phyloP scores from a whole-genome alignment of 805 yeast genomes.

The Lipomyces anomalus region DNA sequence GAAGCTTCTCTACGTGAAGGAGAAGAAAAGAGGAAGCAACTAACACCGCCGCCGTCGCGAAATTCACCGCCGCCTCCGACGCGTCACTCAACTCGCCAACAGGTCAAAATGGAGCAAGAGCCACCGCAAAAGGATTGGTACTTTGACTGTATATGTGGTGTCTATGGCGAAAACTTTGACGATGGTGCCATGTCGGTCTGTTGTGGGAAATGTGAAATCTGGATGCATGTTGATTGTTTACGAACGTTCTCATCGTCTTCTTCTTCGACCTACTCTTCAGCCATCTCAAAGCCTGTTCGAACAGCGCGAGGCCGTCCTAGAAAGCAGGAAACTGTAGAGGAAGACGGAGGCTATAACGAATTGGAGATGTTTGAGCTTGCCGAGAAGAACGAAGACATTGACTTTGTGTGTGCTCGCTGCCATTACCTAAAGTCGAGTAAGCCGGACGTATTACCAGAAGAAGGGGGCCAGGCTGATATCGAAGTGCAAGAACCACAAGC shows the following conservation, averaged over 20 bases:
- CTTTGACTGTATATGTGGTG: conserved; percentile 40
- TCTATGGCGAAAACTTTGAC: conserved; percentile 36
- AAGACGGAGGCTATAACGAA: background rate
- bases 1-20: too few relatives aligned
- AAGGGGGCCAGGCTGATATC: too few relatives aligned
- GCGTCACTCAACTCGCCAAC: conserved; percentile 12
- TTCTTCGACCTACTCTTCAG: background rate
- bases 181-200: conserved; percentile 36
- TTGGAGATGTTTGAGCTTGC: background rate
- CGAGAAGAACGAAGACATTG: background rate
- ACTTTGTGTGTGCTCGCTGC: background rate
- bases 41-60: background rate
- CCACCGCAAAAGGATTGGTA: conserved; percentile 29
- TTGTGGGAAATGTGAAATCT: conserved; percentile 37
- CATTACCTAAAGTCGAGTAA: background rate
- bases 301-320: background rate
- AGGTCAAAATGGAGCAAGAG: conserved; percentile 1
- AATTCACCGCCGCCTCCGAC: conserved; percentile 2
- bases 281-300: background rate
- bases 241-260: background rate
- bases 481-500: too few relatives aligned
- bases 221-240: conserved; percentile 40
- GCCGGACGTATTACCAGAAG: too few relatives aligned
- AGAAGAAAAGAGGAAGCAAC: too few relatives aligned
- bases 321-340: background rate